Base-by-base conservation (phyloP, 2,329 filamentous ascomycete genomes). In the Venturia aucupariae region DNA sequence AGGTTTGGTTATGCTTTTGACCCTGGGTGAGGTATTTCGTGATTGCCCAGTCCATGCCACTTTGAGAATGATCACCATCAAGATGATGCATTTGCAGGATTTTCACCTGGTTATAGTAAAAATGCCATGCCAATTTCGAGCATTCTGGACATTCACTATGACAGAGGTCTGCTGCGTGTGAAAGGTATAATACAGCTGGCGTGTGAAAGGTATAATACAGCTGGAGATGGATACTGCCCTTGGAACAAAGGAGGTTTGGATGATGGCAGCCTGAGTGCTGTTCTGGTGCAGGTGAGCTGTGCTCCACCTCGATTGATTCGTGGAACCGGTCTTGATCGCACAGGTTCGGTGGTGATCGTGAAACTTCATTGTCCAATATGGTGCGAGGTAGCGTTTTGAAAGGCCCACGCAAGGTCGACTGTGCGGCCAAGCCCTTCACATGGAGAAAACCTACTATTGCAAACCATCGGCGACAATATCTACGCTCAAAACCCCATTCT, bases 81-180 rank as follows among this genome's bases (percentile, higher is more conserved):
- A 19, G 19, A 57, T 57, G 15, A 22, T 35, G 30, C 22, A 10
- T 30, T 32, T 35, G 51, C 51, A 57, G 51, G 51, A 57, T 57
- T 57, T 57, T 57, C 30, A 57, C 51, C 8, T 35, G 51, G 27
- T 22, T 57, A 57, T 57, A 57, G 35, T 57, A 57, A 57, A 57
- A 8, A 32, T 57, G 27, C 51, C 51, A 57, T 17, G 27, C 15
- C 51, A 5, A n/a, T 35, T 32, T n/a, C 7, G 15, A 22, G 27
- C 3, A 17, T 22, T 19, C 1, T 22, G 27, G 4, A 11, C 7
- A 11, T 57, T 32, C 27, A 15, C 13, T 35, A 30, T 35, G 44
- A n/a, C 13, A 38, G 5, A 1, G 35, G 7, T 38, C 11, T 38
- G 2, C 35, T 38, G 35, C 11, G 32, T 35, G 32, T 35, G 24